Evolutionary conservation across 768 basidiomycete genomes (phyloP).

Genomic region (Suillus weaverae): DNA sequence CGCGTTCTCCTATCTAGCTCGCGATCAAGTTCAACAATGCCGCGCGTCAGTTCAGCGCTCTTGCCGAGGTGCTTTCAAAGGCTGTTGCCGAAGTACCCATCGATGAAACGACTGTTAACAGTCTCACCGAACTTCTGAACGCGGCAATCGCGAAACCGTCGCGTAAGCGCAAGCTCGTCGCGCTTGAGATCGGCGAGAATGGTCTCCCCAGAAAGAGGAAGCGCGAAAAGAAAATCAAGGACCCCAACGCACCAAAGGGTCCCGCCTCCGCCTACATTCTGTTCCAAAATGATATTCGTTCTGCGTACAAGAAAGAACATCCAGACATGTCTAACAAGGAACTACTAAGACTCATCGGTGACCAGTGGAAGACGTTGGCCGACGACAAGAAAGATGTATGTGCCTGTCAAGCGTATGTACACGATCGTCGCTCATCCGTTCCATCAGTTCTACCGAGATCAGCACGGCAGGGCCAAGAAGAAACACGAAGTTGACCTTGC

Average conservation of each 20-base stretch:
- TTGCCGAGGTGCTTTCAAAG: constrained; percentile 61
- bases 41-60: constrained; percentile 61
- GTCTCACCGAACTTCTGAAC: constrained; percentile 29
- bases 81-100: constrained; percentile 42
- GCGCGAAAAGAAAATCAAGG: constrained; percentile 64
- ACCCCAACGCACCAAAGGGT: constrained; percentile 93
- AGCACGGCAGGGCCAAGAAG: constrained; percentile 59
- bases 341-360: constrained; percentile 67
- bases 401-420: constrained; percentile 7
- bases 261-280: constrained; percentile 91
- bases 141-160: constrained; percentile 29
- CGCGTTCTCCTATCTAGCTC: constrained; percentile 44
- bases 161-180: constrained; percentile 54
- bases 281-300: constrained; percentile 90
- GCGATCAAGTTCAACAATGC: constrained; percentile 52
- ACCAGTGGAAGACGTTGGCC: constrained; percentile 70
- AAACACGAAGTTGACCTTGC: constrained; percentile 63
- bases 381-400: constrained; percentile 75
- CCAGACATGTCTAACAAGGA: constrained; percentile 71
- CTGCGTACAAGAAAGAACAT: constrained; percentile 62
- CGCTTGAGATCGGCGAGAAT: constrained; percentile 37
- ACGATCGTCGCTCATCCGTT: constrained; percentile 1
- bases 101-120: constrained; percentile 25
- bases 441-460: constrained; percentile 32
- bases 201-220: constrained; percentile 35